Evolutionary conservation across 768 basidiomycete genomes (phyloP), one percentile per base, ranked within the genome.

Genomic region (Rhodotorula toruloides): DNA sequence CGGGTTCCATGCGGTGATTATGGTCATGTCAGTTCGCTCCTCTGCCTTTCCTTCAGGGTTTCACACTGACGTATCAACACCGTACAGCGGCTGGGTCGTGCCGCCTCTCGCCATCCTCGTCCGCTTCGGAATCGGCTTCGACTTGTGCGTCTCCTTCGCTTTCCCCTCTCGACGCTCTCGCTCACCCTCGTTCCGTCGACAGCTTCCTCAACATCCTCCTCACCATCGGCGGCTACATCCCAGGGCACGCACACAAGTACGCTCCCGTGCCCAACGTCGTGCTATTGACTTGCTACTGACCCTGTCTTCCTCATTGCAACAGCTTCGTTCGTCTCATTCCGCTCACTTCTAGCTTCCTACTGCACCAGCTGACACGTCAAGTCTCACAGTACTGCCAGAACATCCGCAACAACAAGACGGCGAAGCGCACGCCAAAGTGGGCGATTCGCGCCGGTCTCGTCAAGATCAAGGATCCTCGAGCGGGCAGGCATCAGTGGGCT

Each of bases 391-490:
- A 71, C 68, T 62, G 68, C 49, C 74, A 75, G 56, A 70, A 62
- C 36, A 61, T 75, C 34, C 56, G 74, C 31, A 74, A 75, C 65
- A 75, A 75, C 64, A 65, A 65, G 54, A 68, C 58, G 25, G 58
- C 58, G 48, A 56, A 56, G n/a, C 57, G 74, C 25, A 73, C 73
- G 22, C 74, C 74, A 2, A 60, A 65, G 19, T 75, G 74, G 74
- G 74, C 74, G 7, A 49, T 75, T 54, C 60, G 64, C n/a, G 72
- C 72, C 31, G 74, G 74, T 12, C 54, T 75, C 34, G 70, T 75
- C 58, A 54, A 71, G 46, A 48, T 71, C 29, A 63, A 73, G 46
- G 62, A 71, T 40, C 65, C 62, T 21, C 61, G 74, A 7, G 67
- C 65, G n/a, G 70, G 70, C 6, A 46, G 63, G n/a, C 66, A 67